A percentile compares a stretch with the other conserved stretches of the same genome.
Conservation (phyloP, 768 basidiomycete species). For the Termitomyces sp. region DNA sequence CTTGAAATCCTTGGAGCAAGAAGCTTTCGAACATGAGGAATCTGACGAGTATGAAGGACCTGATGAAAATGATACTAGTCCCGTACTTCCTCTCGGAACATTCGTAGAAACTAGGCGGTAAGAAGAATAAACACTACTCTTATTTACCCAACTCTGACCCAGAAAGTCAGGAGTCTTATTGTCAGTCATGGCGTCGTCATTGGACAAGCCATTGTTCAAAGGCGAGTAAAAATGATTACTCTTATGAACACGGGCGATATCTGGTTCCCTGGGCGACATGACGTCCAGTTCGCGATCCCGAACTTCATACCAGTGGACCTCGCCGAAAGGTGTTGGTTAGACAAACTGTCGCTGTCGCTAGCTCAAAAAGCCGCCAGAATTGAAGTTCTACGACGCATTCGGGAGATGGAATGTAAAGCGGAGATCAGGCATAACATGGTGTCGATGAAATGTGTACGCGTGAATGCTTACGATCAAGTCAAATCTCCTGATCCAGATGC, state of each 20-base stretch:
- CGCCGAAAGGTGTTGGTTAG: slow-evolving; percentile 44
- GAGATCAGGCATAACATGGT: slow-evolving; percentile 36
- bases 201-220: slow-evolving; percentile 21
- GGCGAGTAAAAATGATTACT: slow-evolving; percentile 17
- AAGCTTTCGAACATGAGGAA: slow-evolving; percentile 14
- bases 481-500: slow-evolving; percentile 41
- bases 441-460: slow-evolving; percentile 19
- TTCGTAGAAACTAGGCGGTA: slow-evolving; percentile 55
- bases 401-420: slow-evolving; percentile 45
- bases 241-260: slow-evolving; percentile 52
- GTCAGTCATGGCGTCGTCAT: slow-evolving; percentile 33
- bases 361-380: slow-evolving; percentile 57
- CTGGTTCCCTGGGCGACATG: slow-evolving; percentile 43
- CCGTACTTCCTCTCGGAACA: slow-evolving; percentile 37
- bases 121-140: slow-evolving; percentile 11
- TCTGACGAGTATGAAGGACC: slow-evolving; percentile 1
- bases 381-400: slow-evolving; percentile 57
- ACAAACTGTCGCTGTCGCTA: slow-evolving; percentile 23
- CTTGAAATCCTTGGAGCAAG: slow-evolving; percentile 17
- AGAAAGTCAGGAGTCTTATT: slow-evolving; percentile 28
- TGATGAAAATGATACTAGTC: slow-evolving; percentile 15
- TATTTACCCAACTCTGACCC: slow-evolving; percentile 12
- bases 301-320: slow-evolving; percentile 46
- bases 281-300: slow-evolving; percentile 62
- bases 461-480: slow-evolving; percentile 44